These are phyloP conservation scores for Monosporascus sp. DNA, from an alignment of 2,329 filamentous ascomycete species.

Conservation along the genomic window DNA sequence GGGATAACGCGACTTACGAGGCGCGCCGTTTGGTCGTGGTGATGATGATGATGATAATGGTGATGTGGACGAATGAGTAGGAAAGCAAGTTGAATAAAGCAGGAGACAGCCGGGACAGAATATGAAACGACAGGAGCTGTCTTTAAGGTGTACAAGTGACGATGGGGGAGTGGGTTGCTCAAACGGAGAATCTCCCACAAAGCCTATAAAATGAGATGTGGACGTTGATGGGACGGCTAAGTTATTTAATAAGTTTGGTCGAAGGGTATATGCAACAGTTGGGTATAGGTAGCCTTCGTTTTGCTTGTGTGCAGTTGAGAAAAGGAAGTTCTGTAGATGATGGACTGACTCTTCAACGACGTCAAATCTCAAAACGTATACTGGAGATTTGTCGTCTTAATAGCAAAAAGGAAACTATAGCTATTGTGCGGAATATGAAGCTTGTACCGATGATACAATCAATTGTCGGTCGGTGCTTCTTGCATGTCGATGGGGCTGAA, in stretches of 20 bases:
- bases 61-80: background rate
- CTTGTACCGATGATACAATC: conserved; percentile 1
- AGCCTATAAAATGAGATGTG: background rate
- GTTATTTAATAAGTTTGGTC: no score
- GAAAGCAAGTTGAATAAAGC: conserved; percentile 1
- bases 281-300: no score
- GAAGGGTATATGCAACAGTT: no score
- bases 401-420: background rate
- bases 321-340: no score
- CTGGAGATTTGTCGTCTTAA: background rate
- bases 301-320: no score
- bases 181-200: conserved; percentile 11
- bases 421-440: background rate
- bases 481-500: conserved; percentile 44
- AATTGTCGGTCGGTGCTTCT: conserved; percentile 26
- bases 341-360: background rate
- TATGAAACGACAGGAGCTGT: conserved; percentile 16
- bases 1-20: background rate
- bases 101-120: conserved; percentile 11
- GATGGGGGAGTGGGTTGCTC: conserved; percentile 11
- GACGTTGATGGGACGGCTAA: no score
- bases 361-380: background rate
- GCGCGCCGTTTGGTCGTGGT: background rate
- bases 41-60: background rate
- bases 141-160: no score